Evolutionary conservation across 2,329 filamentous ascomycete species (phyloP).

Genomic region (Pseudocercospora musae): DNA sequence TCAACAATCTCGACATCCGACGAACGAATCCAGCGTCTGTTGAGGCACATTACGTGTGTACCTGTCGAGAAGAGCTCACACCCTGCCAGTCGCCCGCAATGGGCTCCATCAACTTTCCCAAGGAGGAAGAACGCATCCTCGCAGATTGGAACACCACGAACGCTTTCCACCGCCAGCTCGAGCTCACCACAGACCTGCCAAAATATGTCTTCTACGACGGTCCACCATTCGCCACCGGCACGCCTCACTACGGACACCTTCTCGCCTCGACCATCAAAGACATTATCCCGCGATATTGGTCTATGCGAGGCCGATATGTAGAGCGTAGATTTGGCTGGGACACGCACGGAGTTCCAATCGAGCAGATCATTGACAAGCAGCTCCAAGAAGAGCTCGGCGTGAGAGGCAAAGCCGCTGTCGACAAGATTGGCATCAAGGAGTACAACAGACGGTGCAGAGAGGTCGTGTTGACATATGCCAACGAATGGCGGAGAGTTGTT

Average conservation of each 20-base stretch:
- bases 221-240: conserved; percentile 53
- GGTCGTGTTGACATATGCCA: conserved; percentile 87
- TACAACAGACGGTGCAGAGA: conserved; percentile 90
- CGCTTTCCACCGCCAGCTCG: conserved; percentile 83
- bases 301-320: conserved; percentile 92
- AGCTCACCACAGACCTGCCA: conserved; percentile 76
- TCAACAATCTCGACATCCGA: neutral
- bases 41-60: neutral
- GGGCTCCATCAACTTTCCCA: conserved; percentile 71
- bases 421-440: conserved; percentile 77
- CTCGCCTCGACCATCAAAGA: conserved; percentile 95
- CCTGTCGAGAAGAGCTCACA: neutral
- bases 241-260: conserved; percentile 71
- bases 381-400: conserved; percentile 62
- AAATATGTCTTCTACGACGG: conserved; percentile 92
- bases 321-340: conserved; percentile 95
- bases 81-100: conserved; percentile 34
- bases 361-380: conserved; percentile 97
- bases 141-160: conserved; percentile 86
- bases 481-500: conserved; percentile 84
- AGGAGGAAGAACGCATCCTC: conserved; percentile 83
- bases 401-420: conserved; percentile 80
- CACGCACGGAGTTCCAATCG: conserved; percentile 88
- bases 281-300: conserved; percentile 94
- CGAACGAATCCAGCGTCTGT: neutral